phyloP scores from a whole-genome alignment of 129 eudicot species.

The Centaurea solstitialis region DNA sequence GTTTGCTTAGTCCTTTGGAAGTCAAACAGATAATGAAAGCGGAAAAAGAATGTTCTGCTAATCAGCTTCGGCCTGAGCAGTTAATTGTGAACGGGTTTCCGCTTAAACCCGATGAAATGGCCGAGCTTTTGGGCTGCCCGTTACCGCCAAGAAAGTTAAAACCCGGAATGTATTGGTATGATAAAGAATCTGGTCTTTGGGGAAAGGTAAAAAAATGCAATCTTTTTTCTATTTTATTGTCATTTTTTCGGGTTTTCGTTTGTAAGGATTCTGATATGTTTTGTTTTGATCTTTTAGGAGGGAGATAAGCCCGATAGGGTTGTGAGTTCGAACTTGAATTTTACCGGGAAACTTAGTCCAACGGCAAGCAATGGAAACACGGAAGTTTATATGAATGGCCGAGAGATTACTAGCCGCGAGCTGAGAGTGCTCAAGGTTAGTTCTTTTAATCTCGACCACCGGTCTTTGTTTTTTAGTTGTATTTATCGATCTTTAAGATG shows the following conservation, averaged over 20 bases:
- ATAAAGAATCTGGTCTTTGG: slow-evolving; percentile 98
- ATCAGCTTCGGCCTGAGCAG: slow-evolving; percentile 99
- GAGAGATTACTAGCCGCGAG: slow-evolving; percentile 92
- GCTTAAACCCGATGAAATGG: slow-evolving; percentile 92
- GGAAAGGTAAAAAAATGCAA: slow-evolving; percentile 68
- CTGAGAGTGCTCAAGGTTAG: slow-evolving; percentile 75
- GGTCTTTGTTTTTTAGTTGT: background rate
- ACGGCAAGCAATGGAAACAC: slow-evolving; percentile 93
- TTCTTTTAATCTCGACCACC: background rate
- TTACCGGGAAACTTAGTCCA: slow-evolving; percentile 90
- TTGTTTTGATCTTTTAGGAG: slow-evolving; percentile 56
- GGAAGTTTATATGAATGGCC: slow-evolving; percentile 90
- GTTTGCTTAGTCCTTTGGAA: slow-evolving; percentile 88
- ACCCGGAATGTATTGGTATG: slow-evolving; percentile 97
- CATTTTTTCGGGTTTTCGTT: background rate
- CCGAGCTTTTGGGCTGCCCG: slow-evolving; percentile 83
- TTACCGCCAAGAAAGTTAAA: slow-evolving; percentile 87
- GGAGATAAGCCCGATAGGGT: slow-evolving; percentile 92
- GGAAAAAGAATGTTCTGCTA: slow-evolving; percentile 92
- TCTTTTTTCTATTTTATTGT: background rate
- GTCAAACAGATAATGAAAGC: slow-evolving; percentile 97
- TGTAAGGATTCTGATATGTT: slow-evolving; percentile 15
- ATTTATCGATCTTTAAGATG: background rate
- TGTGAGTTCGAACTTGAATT: slow-evolving; percentile 91
- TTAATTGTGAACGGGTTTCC: slow-evolving; percentile 82